These are phyloP conservation scores for Fusarium devonianum DNA, from an alignment of 2,329 filamentous ascomycete genomes.

Conservation along the genomic window DNA sequence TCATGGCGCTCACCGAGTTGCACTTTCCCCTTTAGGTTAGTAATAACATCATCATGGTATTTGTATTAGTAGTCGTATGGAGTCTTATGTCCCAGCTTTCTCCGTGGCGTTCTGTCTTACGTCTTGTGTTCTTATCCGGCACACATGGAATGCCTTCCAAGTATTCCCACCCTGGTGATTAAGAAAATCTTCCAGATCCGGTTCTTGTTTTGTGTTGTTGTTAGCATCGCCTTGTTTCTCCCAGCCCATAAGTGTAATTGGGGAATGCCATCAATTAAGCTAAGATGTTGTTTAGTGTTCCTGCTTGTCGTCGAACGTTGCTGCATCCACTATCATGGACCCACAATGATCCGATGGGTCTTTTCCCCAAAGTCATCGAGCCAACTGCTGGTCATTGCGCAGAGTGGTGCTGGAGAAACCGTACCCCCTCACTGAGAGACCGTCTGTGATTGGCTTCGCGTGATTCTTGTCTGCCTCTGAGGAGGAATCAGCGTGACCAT, in stretches of 20 bases:
- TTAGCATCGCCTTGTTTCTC: slow-evolving; percentile 7
- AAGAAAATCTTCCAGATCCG: slow-evolving; percentile 4
- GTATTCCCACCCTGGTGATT: slow-evolving; percentile 21
- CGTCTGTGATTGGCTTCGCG: no score
- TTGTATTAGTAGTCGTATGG: slow-evolving; percentile 28
- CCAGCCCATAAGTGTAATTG: slow-evolving; percentile 9
- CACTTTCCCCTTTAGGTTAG: slow-evolving; percentile 6
- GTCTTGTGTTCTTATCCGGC: slow-evolving; percentile 28
- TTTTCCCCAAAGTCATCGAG: no score
- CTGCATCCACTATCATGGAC: slow-evolving; percentile 2
- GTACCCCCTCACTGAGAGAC: background rate
- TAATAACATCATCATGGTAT: slow-evolving; percentile 11
- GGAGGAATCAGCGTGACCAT: background rate
- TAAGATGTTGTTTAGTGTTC: no score
- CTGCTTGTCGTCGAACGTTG: no score
- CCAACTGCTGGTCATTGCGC: background rate
- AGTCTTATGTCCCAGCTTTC: slow-evolving; percentile 27
- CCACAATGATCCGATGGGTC: background rate
- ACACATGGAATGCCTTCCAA: slow-evolving; percentile 26
- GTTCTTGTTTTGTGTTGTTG: background rate
- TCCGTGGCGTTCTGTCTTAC: slow-evolving; percentile 33
- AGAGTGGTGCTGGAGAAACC: background rate
- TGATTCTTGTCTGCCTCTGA: background rate
- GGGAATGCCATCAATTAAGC: slow-evolving; percentile 9
- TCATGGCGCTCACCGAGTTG: slow-evolving; percentile 17